Evolutionary conservation across 2,329 filamentous ascomycete species (phyloP).

Genomic region (Tolypocladium pustulatum): DNA sequence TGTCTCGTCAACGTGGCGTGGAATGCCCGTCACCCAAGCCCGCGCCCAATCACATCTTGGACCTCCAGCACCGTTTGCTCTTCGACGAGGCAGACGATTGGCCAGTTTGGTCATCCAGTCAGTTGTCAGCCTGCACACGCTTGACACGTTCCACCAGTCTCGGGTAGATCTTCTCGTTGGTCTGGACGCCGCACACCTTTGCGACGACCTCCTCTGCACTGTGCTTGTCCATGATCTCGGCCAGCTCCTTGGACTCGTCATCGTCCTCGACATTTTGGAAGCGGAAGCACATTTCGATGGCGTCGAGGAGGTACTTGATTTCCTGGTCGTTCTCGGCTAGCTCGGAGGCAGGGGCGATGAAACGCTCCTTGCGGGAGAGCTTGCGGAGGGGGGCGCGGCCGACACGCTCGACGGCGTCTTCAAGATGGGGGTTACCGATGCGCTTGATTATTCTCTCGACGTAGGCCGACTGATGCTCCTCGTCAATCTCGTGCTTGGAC

Average conservation of each 20-base stretch:
- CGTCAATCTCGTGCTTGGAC: conserved; percentile 71
- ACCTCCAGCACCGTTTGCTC: background rate
- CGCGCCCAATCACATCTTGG: conserved; percentile 4
- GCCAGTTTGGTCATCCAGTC: conserved; percentile 14
- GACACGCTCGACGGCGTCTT: conserved; percentile 90
- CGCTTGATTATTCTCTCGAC: conserved; percentile 85
- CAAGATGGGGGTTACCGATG: conserved; percentile 86
- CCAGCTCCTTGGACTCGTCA: conserved; percentile 77
- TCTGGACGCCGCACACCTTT: conserved; percentile 73
- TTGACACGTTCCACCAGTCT: conserved; percentile 68
- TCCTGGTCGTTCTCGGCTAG: conserved; percentile 71
- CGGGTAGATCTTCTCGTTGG: conserved; percentile 65
- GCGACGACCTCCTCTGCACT: conserved; percentile 63
- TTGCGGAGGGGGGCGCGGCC: conserved; percentile 91
- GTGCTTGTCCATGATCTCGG: conserved; percentile 71
- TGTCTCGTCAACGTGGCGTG: conserved; percentile 4
- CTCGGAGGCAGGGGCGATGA: conserved; percentile 84
- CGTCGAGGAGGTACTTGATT: conserved; percentile 64
- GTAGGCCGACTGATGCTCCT: conserved; percentile 71
- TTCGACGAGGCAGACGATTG: background rate
- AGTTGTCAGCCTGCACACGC: conserved; percentile 65
- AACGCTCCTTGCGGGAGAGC: conserved; percentile 88
- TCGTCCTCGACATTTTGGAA: conserved; percentile 94
- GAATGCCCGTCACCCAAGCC: background rate
- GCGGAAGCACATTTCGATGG: conserved; percentile 82